Base-by-base conservation (phyloP, 805 yeast species). In the Candida ponderosae region DNA sequence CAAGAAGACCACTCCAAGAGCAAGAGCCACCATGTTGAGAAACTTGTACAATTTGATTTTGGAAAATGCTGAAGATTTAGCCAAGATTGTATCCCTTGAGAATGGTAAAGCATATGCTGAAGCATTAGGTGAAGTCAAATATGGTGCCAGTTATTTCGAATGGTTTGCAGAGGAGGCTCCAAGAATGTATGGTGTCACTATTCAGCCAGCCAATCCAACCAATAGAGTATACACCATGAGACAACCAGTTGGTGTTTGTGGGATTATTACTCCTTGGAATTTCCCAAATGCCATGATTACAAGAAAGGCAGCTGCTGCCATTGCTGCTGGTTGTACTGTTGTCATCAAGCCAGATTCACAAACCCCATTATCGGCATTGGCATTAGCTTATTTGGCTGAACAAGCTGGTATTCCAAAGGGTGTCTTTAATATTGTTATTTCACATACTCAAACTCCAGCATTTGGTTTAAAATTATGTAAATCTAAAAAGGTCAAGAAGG, bases 81-180 rank as follows among this genome's bases (percentile, higher is more conserved):
- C 76, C 14, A 68, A 68, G 36, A 61, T 76, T 37, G 51, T 74
- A 31, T 63, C 79, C 20, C 72, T 73, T 74, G 82, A 76, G 55
- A 76, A 76, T 49, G 81, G 82, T 42, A 76, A 76, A 51, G 62
- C 77, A 13, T 53, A 72, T 32, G 53, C 69, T 30, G 81, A 76
- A 46, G 70, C 79, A 8, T 50, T 51, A 10, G 79, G 79, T 37
- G 81, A 76, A 48, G 54, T 74, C 41, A 72, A 66, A 46, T 76
- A 76, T 45, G 79, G 75, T 21, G 81, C 82, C 4, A 73, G 84
- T 6, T 88, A 82, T 59, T 82, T 85, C 56, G 88, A 86, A 53
- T 89, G 97, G 96, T 89, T 78, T 54, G 69, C 94, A 24, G 80
- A 74, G 52, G 81, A 74, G 48, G 78, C 80, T 13, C 71, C 74